These are phyloP conservation scores for Coffea eugenioides DNA, from an alignment of 257 asterid genomes.

Conservation along the genomic window DNA sequence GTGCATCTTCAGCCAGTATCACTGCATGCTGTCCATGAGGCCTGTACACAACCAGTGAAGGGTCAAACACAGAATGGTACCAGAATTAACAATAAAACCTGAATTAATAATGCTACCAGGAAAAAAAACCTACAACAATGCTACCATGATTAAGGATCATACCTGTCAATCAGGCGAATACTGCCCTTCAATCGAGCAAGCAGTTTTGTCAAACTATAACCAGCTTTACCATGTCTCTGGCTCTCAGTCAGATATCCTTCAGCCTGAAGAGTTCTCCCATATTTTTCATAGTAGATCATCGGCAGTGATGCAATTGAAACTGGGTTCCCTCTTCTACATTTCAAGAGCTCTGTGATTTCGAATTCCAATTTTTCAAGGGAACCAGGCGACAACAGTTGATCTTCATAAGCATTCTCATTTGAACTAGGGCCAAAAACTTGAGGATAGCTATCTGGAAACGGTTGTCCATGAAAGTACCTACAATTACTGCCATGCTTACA, in stretches of 20 bases:
- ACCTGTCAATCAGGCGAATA: slow-evolving; percentile 77
- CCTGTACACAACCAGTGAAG: slow-evolving; percentile 33
- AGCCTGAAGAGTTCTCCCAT: slow-evolving; percentile 68
- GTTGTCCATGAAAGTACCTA: slow-evolving; percentile 64
- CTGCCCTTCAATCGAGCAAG: slow-evolving; percentile 70
- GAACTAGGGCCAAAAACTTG: slow-evolving; percentile 37
- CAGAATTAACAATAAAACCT: no score
- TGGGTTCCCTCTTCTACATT: slow-evolving; percentile 59
- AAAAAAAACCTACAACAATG: background rate
- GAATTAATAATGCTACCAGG: background rate
- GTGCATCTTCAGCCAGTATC: slow-evolving; percentile 71
- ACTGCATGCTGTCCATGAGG: slow-evolving; percentile 94
- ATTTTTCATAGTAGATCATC: slow-evolving; percentile 65
- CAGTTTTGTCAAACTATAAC: slow-evolving; percentile 80
- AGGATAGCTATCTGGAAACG: slow-evolving; percentile 36
- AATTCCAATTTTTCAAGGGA: slow-evolving; percentile 63
- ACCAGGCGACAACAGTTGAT: slow-evolving; percentile 50
- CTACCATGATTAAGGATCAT: background rate
- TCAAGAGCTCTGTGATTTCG: slow-evolving; percentile 72
- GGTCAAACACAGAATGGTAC: background rate
- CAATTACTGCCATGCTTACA: slow-evolving; percentile 87
- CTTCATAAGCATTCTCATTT: slow-evolving; percentile 44
- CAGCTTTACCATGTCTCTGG: slow-evolving; percentile 86
- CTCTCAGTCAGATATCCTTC: slow-evolving; percentile 92
- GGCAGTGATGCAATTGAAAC: slow-evolving; percentile 87